These are phyloP conservation scores for Phytophthora brassicae DNA, from an alignment of 352 stramenopile genomes.

Conservation along the genomic window DNA sequence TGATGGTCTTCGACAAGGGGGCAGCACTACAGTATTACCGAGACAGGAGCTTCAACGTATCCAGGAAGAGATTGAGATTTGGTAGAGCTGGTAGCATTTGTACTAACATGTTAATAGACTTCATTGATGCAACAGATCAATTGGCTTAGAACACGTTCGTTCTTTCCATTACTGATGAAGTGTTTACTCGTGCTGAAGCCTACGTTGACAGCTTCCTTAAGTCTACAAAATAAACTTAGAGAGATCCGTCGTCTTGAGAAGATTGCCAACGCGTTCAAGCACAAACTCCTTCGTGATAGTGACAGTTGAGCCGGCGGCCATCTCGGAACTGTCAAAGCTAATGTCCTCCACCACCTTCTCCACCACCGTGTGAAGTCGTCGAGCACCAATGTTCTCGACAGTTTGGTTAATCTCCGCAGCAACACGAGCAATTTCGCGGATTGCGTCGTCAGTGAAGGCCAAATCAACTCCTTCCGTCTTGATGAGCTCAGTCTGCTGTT, in stretches of 20 bases:
- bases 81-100: constrained; percentile 34
- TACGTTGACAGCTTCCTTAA: constrained; percentile 10
- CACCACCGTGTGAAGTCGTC: constrained; percentile 96
- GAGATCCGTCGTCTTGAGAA: constrained; percentile 96
- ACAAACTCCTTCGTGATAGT: constrained; percentile 95
- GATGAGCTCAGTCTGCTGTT: constrained; percentile 98
- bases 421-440: constrained; percentile 97
- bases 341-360: constrained; percentile 99
- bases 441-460: constrained; percentile 96
- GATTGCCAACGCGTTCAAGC: constrained; percentile 89
- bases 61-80: constrained; percentile 80
- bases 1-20: constrained; percentile 47
- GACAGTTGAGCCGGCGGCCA: constrained; percentile 75
- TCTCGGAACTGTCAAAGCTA: constrained; percentile 97
- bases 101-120: constrained; percentile 6
- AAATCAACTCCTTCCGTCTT: constrained; percentile 96
- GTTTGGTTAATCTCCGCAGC: constrained; percentile 95
- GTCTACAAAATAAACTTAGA: constrained; percentile 99
- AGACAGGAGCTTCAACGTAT: constrained; percentile 76
- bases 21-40: constrained; percentile 49
- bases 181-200: constrained; percentile 6
- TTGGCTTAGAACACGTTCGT: constrained; percentile 11
- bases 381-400: constrained; percentile 98
- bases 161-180: constrained; percentile 22
- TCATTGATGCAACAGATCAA: no score